Percentiles rank a stretch among this genome's conserved stretches.
These are phyloP conservation scores for Ogataea trehalophila DNA, from an alignment of 805 yeast genomes.

Conservation along the genomic window DNA sequence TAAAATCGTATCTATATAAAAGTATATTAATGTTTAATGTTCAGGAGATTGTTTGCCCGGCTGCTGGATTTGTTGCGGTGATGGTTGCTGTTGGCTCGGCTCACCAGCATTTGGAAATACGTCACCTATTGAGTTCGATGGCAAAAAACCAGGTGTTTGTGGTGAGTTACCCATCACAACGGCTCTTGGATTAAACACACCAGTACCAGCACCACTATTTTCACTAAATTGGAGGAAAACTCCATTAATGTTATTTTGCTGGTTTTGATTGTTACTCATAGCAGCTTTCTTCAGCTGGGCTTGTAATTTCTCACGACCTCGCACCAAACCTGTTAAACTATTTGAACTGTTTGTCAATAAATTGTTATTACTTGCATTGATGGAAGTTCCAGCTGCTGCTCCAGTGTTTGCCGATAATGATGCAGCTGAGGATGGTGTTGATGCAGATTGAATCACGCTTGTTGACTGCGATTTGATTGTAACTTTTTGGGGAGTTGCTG, in stretches of 20 bases:
- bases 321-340: conserved; percentile 11
- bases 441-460: background rate
- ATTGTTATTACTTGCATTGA: too few species aligned
- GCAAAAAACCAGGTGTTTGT: conserved; percentile 23
- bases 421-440: background rate
- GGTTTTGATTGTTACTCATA: conserved; percentile 8
- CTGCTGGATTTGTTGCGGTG: background rate
- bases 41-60: too few species aligned
- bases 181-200: background rate
- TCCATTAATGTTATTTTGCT: conserved; percentile 10
- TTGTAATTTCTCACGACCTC: conserved; percentile 19
- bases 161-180: conserved; percentile 10
- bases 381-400: background rate
- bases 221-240: conserved; percentile 11
- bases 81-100: too few species aligned
- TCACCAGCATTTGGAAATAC: conserved; percentile 12
- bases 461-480: background rate
- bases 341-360: too few species aligned
- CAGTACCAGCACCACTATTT: background rate
- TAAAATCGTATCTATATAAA: too few species aligned
- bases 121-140: conserved; percentile 19
- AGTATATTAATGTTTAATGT: too few species aligned
- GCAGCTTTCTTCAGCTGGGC: conserved; percentile 20
- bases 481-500: background rate
- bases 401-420: background rate